Base-by-base conservation (phyloP, 2,329 filamentous ascomycete species). In the Lasiodiplodia sp. region DNA sequence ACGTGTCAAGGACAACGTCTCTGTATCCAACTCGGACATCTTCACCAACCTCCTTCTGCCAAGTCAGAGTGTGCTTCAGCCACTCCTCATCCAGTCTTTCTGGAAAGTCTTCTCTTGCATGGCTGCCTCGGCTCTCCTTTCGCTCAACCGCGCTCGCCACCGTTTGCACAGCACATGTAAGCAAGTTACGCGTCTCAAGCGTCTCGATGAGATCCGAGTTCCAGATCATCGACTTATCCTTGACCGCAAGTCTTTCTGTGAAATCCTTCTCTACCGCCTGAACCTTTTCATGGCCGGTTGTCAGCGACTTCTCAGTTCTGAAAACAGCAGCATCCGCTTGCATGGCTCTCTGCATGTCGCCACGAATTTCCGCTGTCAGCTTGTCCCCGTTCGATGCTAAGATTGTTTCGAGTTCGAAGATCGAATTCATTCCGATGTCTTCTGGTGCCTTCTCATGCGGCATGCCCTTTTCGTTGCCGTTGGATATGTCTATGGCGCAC, bases 181-280 rank as follows among this genome's bases (percentile, higher is more conserved):
- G 72, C 3, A 85, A 67, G 73, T 85, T 85, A 34, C 82, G 72
- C 71, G 82, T 72, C 71, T 85, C 83, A 1, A 85, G 74, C 11
- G 83, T 83, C 72, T 85, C 83, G 2, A 85, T 75, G 3, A 85
- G 72, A 69, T 85, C 83, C 1, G 75, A 78, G 69, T 85, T 85
- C 83, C 83, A 85, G n/a, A 85, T 82, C 70, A 85, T 72, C 21
- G 76, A 80, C 65, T 78, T 77, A 69, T 85, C 83, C 2, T 75
- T 79, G 3, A 85, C 72, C 0, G 71, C 72, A 2, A 85, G 68
- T 14, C 79, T 72, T 6, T 70, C 73, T 16, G 71, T 72, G 67
- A 83, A 84, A 5, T 75, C 72, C 0, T 71, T 55, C 65, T 82
- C 78, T 6, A 84, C 75, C 12, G 72, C 38, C n/a, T 69, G 47